Base-by-base conservation (phyloP, 441 rosid species). In the Theobroma grandiflorum region DNA sequence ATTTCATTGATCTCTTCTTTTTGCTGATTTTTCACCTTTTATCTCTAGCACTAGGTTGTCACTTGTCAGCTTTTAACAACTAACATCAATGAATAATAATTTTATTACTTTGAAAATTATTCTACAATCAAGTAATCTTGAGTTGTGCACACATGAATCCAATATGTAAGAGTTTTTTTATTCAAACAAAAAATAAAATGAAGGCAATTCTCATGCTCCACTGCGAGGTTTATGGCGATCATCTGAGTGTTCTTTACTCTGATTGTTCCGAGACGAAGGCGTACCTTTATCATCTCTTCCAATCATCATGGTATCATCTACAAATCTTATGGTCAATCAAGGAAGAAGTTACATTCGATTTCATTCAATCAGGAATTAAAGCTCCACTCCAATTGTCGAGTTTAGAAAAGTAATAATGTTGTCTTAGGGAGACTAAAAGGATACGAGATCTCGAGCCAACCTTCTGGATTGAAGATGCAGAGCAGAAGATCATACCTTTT, bases 361-460 rank as follows among this genome's bases (percentile, higher is more conserved):
- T 38, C 26, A 31, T 45, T 45, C 10, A 6, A 2, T 0, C 49
- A 2, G 15, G 52, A 47, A 26, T 26, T 26, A 26, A 42, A 52
- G 20, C 20, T 52, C n/a, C 57, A 4, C 4, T 4, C 7, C 16
- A 52, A 16, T 16, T 15, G 57, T 16, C 57, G 3, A 52, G 20
- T 52, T 52, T 4, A 52, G n/a, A 15, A 42, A 10, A 59, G 8
- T 40, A 53, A 16, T 26, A 26, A 37, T 9, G 26, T 14, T 58
- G 11, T 2, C 8, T 52, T 2, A 33, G 3, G 4, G 16, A 64
- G 20, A 8, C 45, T 8, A 15, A 72, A 84, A 90, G 93, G 95
- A 91, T 95, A 93, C 98, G 97, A 83, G 76, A 94, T 91, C 84
- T 94, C 95, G 11, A 92, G 94, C 92, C 90, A 91, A 8, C 99